Conservation (phyloP, 768 basidiomycete species). For the Tulasnella sp. region DNA sequence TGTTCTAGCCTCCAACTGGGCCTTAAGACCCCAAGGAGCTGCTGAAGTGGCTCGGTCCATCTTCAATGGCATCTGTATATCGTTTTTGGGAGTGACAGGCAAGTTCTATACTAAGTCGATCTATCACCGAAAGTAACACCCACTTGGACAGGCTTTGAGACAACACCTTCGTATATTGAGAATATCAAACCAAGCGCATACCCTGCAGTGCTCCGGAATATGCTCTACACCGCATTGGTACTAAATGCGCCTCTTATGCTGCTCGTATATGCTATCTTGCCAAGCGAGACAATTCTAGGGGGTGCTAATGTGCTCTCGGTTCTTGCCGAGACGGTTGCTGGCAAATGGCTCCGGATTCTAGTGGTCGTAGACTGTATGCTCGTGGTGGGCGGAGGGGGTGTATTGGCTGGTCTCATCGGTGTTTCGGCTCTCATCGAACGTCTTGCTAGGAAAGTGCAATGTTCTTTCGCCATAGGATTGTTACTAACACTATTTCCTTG, state of each 20-base stretch:
- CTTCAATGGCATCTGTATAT: slow-evolving; percentile 55
- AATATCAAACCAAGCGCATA: slow-evolving; percentile 44
- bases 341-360: slow-evolving; percentile 48
- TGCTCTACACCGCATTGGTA: slow-evolving; percentile 46
- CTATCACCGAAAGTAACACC: not conserved
- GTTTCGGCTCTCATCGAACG: slow-evolving; percentile 39
- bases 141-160: slow-evolving; percentile 30
- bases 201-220: slow-evolving; percentile 48
- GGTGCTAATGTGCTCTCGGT: slow-evolving; percentile 51
- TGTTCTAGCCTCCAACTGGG: slow-evolving; percentile 48
- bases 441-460: slow-evolving; percentile 29
- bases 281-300: slow-evolving; percentile 34
- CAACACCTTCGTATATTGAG: slow-evolving; percentile 49
- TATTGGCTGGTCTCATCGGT: slow-evolving; percentile 42
- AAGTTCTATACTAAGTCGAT: slow-evolving; percentile 42
- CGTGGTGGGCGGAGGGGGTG: slow-evolving; percentile 54
- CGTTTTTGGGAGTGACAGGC: slow-evolving; percentile 56
- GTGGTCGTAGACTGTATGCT: slow-evolving; percentile 53
- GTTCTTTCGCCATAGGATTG: not conserved
- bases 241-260: slow-evolving; percentile 46
- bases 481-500: slow-evolving; percentile 2
- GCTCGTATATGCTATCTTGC: slow-evolving; percentile 46
- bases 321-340: slow-evolving; percentile 46
- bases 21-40: slow-evolving; percentile 24
- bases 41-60: slow-evolving; percentile 33